Evolutionary conservation across 768 basidiomycete genomes (phyloP).

Genomic region (Candolleomyces eurysporus): DNA sequence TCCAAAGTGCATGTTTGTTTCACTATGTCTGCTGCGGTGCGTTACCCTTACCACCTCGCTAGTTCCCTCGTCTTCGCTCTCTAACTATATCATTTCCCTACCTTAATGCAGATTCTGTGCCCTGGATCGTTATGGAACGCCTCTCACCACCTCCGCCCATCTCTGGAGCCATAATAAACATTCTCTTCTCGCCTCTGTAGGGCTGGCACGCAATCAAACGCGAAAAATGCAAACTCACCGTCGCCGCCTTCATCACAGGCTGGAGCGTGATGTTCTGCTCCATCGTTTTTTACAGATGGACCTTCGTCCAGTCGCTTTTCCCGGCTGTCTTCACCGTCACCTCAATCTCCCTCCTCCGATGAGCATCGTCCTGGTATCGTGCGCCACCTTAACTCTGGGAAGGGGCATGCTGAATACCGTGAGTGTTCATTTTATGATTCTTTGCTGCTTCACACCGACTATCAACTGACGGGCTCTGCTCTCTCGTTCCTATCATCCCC

Average conservation of each 20-base stretch:
- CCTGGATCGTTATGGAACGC: slow-evolving; percentile 51
- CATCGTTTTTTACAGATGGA: slow-evolving; percentile 46
- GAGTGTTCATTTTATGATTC: slow-evolving; percentile 21
- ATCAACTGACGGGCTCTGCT: too few relatives aligned
- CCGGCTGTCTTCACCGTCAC: slow-evolving; percentile 43
- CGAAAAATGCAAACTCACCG: slow-evolving; percentile 37
- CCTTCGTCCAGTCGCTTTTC: slow-evolving; percentile 46
- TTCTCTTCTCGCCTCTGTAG: slow-evolving; percentile 19
- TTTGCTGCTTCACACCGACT: too few relatives aligned
- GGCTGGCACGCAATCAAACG: slow-evolving; percentile 53
- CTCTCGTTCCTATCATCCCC: neutral
- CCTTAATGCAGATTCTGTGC: slow-evolving; percentile 37
- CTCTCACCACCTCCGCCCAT: neutral
- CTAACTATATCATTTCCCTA: neutral
- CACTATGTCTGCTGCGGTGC: slow-evolving; percentile 42
- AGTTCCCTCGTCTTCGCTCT: neutral
- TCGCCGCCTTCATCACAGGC: slow-evolving; percentile 28
- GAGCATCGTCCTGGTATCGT: slow-evolving; percentile 43
- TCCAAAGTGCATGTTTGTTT: slow-evolving; percentile 42
- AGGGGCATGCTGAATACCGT: slow-evolving; percentile 58
- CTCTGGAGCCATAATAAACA: too few relatives aligned
- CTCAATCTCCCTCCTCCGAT: slow-evolving; percentile 41
- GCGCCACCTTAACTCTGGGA: slow-evolving; percentile 53
- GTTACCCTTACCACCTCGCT: slow-evolving; percentile 20
- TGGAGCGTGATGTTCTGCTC: slow-evolving; percentile 50